These are phyloP conservation scores for Trichothecium sympodiale DNA, from an alignment of 2,329 filamentous ascomycete species.

Conservation along the genomic window DNA sequence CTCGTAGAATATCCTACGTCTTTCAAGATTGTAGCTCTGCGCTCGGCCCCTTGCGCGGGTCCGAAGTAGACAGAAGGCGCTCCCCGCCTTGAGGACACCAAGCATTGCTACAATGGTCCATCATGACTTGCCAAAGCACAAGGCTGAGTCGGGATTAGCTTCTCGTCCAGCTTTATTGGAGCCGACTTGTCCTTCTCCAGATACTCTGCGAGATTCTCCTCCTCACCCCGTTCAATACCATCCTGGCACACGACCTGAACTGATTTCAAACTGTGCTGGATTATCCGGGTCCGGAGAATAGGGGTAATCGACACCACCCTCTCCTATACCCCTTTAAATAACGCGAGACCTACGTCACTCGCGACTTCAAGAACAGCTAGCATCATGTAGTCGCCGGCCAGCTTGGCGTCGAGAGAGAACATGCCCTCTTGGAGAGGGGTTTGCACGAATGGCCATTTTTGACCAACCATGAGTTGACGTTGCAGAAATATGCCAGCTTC, in stretches of 20 bases:
- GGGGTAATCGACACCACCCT: not conserved
- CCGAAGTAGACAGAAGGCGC: constrained; percentile 16
- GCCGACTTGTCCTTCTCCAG: not conserved
- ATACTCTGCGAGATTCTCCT: too few species aligned
- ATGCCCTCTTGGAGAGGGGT: constrained; percentile 30
- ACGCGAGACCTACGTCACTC: not conserved
- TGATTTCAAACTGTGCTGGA: not conserved
- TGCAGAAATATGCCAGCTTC: not conserved
- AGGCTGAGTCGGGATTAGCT: constrained; percentile 1
- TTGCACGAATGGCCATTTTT: constrained; percentile 39
- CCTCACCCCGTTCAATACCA: not conserved
- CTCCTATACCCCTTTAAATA: not conserved
- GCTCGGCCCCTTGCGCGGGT: constrained; percentile 10
- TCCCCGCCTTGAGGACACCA: constrained; percentile 16
- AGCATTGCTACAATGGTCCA: constrained; percentile 14
- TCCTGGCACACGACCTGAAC: not conserved
- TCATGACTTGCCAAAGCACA: constrained; percentile 15
- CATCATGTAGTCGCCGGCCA: not conserved
- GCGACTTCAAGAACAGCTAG: not conserved
- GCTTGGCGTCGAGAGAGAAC: not conserved
- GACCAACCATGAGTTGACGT: constrained; percentile 8
- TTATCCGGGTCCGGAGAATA: not conserved
- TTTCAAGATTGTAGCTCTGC: constrained; percentile 7
- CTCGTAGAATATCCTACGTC: not conserved
- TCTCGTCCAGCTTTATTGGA: constrained; percentile 3